A percentile compares a stretch with the other conserved stretches of the same genome.
Evolutionary conservation across 805 yeast genomes (phyloP).

Genomic region (Naumovozyma baii): DNA sequence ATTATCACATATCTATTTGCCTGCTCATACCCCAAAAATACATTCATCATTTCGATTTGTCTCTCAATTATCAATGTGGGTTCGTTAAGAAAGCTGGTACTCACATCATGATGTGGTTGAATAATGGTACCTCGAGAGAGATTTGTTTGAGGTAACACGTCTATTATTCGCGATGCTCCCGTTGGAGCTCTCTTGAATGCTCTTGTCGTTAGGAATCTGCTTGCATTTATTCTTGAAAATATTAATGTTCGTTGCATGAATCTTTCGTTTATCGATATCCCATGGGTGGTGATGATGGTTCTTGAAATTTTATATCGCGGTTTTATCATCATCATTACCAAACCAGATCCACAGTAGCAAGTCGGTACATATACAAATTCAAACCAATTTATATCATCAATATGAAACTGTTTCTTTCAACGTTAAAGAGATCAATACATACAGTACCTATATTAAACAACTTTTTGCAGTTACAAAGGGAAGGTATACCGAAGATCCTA

Average conservation of each 20-base stretch:
- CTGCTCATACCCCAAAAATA: constrained; percentile 85
- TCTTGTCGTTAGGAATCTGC: neutral
- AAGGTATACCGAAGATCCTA: constrained; percentile 25
- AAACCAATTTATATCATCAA: too few relatives aligned
- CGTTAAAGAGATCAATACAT: constrained; percentile 28
- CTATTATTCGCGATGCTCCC: neutral
- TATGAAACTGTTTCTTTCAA: too few relatives aligned
- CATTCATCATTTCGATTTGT: constrained; percentile 78
- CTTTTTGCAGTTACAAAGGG: constrained; percentile 7
- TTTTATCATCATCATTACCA: too few relatives aligned
- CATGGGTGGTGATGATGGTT: neutral
- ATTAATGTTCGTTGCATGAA: neutral
- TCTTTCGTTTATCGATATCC: neutral
- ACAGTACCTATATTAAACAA: constrained; percentile 26
- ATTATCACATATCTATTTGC: constrained; percentile 68
- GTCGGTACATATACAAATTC: too few relatives aligned
- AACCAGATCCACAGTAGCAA: too few relatives aligned
- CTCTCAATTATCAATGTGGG: constrained; percentile 85
- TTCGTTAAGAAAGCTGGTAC: constrained; percentile 42
- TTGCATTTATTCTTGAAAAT: too few relatives aligned
- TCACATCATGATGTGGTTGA: neutral
- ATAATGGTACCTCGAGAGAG: neutral
- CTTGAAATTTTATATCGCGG: neutral
- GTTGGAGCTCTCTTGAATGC: neutral
- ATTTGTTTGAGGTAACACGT: neutral